Conservation (phyloP, 1,139 yeast genomes). For the Tardiomyces depauwii region DNA sequence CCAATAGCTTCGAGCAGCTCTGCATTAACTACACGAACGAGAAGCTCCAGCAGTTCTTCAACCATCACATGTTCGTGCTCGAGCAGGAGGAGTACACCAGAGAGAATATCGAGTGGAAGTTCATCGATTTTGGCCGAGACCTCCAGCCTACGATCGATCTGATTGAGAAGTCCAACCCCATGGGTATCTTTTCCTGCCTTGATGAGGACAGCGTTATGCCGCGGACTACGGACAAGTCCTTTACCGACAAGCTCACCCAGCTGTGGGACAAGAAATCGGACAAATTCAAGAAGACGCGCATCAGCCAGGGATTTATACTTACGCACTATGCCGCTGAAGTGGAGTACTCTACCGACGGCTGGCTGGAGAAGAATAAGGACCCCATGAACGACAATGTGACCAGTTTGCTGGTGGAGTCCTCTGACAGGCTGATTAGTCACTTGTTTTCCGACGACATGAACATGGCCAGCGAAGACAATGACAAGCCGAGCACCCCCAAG, state of each 20-base stretch:
- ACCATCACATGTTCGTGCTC: slow-evolving; percentile 92
- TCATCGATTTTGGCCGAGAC: slow-evolving; percentile 94
- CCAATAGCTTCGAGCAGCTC: slow-evolving; percentile 88
- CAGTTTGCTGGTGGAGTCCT: slow-evolving; percentile 44
- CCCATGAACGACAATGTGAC: slow-evolving; percentile 76
- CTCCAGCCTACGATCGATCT: slow-evolving; percentile 89
- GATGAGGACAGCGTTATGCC: slow-evolving; percentile 97
- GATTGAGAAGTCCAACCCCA: slow-evolving; percentile 63
- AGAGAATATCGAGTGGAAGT: slow-evolving; percentile 94
- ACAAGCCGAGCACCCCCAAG: slow-evolving; percentile 4
- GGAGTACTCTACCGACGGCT: slow-evolving; percentile 81
- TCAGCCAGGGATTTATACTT: slow-evolving; percentile 47
- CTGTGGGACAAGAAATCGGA: slow-evolving; percentile 48
- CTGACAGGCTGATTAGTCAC: slow-evolving; percentile 38
- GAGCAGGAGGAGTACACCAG: slow-evolving; percentile 93
- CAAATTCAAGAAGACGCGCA: slow-evolving; percentile 62
- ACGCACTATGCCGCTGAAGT: slow-evolving; percentile 95
- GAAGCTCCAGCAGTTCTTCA: slow-evolving; percentile 91
- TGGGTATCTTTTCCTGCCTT: slow-evolving; percentile 79
- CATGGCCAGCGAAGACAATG: slow-evolving; percentile 9
- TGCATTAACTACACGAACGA: slow-evolving; percentile 97
- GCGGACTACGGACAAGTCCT: slow-evolving; percentile 71
- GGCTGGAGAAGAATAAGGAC: slow-evolving; percentile 93
- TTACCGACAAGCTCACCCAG: slow-evolving; percentile 64
- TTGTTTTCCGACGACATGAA: slow-evolving; percentile 31